Percentiles rank a stretch among this genome's conserved stretches.
Conservation (phyloP, 768 basidiomycete genomes). For the Tulasnella sp. region DNA sequence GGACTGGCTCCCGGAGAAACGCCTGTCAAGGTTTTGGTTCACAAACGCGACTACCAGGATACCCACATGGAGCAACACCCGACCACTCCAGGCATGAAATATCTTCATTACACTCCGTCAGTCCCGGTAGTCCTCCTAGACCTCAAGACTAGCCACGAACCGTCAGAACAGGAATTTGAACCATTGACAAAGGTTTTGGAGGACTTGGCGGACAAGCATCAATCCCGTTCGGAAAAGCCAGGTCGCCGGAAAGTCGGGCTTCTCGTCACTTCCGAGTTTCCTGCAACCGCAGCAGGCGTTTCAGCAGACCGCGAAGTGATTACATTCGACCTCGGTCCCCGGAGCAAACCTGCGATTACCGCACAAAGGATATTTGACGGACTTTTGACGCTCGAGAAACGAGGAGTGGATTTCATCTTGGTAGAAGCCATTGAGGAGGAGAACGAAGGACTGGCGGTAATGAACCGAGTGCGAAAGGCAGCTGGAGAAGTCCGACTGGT, state of each 20-base stretch:
- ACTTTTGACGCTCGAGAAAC: slow-evolving; percentile 62
- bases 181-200: background rate
- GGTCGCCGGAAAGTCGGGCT: slow-evolving; percentile 46
- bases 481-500: slow-evolving; percentile 46
- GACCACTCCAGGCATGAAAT: slow-evolving; percentile 98
- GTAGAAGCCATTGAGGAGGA: slow-evolving; percentile 75
- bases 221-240: background rate
- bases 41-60: slow-evolving; percentile 66
- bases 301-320: slow-evolving; percentile 7
- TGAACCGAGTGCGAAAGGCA: slow-evolving; percentile 89
- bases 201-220: background rate
- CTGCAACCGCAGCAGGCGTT: slow-evolving; percentile 21
- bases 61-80: slow-evolving; percentile 59
- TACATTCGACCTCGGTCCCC: slow-evolving; percentile 21
- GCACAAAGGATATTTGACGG: slow-evolving; percentile 84
- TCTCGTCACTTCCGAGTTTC: slow-evolving; percentile 50
- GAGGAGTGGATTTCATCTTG: slow-evolving; percentile 69
- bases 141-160: background rate
- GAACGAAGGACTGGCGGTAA: slow-evolving; percentile 80
- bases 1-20: background rate
- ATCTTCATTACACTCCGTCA: slow-evolving; percentile 88
- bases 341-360: slow-evolving; percentile 29
- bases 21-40: slow-evolving; percentile 47
- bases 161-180: background rate
- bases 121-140: slow-evolving; percentile 68